Conservation (phyloP, 345 rosid genomes). For the Limnanthes douglasii region DNA sequence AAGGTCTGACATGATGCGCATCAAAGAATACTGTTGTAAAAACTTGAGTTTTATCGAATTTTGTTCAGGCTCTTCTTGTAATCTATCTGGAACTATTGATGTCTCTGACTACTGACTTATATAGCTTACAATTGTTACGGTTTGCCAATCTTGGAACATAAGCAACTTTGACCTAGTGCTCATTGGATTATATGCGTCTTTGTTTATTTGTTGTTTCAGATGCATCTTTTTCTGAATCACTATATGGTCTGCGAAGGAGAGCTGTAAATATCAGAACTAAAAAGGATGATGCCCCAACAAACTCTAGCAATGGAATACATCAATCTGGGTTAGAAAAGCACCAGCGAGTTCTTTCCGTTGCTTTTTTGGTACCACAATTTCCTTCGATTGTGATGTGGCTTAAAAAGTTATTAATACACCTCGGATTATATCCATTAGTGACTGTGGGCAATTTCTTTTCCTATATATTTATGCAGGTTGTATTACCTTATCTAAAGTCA, state of each 20-base stretch:
- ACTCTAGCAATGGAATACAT: slow-evolving; percentile 31
- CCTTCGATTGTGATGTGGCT: neutral
- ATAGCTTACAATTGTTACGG: neutral
- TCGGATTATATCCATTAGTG: no score
- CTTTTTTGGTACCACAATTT: slow-evolving; percentile 47
- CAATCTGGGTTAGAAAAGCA: slow-evolving; percentile 64
- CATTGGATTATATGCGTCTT: neutral
- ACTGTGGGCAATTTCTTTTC: no score
- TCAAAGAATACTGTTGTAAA: no score
- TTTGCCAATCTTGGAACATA: no score
- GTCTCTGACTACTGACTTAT: neutral
- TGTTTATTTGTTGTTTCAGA: slow-evolving; percentile 25
- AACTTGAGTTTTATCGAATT: no score
- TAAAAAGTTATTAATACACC: neutral
- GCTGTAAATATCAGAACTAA: slow-evolving; percentile 37
- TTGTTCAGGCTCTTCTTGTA: no score
- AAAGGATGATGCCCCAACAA: slow-evolving; percentile 25
- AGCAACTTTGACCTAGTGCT: no score
- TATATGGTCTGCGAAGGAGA: slow-evolving; percentile 94
- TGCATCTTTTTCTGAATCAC: slow-evolving; percentile 92
- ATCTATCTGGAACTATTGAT: no score
- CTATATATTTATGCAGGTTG: slow-evolving; percentile 40
- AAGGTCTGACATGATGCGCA: no score
- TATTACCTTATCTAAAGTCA: slow-evolving; percentile 81
- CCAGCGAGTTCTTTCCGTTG: slow-evolving; percentile 80